These are phyloP conservation scores for Pichia insulana DNA, from an alignment of 805 yeast species.

Conservation along the genomic window DNA sequence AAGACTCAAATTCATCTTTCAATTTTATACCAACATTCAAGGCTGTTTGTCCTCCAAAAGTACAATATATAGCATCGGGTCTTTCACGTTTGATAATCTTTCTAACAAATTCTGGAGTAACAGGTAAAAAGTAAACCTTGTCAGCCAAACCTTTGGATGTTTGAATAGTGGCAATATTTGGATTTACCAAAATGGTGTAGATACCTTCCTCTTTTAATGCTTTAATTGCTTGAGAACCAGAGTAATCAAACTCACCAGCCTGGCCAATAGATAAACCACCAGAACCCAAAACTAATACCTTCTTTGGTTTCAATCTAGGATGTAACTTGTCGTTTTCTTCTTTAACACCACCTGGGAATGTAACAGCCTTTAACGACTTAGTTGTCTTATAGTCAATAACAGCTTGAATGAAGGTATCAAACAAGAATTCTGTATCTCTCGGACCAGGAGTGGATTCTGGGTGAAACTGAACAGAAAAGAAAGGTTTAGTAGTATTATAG, in stretches of 20 bases:
- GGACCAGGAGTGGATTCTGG: constrained; percentile 99
- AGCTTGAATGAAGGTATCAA: constrained; percentile 83
- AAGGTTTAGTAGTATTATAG: constrained; percentile 79
- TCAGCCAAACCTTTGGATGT: constrained; percentile 97
- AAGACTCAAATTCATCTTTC: constrained; percentile 85
- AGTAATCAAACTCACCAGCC: constrained; percentile 98
- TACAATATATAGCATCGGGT: constrained; percentile 94
- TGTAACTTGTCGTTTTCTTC: constrained; percentile 67
- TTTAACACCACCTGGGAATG: constrained; percentile 81
- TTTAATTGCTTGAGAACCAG: constrained; percentile 98
- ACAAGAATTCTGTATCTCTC: constrained; percentile 94
- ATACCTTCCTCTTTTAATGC: constrained; percentile 97
- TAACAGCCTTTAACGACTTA: constrained; percentile 55
- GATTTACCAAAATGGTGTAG: constrained; percentile 90
- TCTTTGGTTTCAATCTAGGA: constrained; percentile 79
- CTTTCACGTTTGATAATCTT: constrained; percentile 91
- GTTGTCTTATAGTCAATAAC: constrained; percentile 58
- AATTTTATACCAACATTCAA: constrained; percentile 89
- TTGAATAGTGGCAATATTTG: constrained; percentile 97
- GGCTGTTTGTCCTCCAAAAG: constrained; percentile 99
- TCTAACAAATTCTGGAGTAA: constrained; percentile 90
- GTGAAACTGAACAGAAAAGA: constrained; percentile 96
- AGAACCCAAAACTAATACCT: constrained; percentile 89
- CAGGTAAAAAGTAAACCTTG: constrained; percentile 97
- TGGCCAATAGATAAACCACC: constrained; percentile 99